These are phyloP conservation scores for Sugiyamaella valdiviana DNA, from an alignment of 805 yeast genomes.

Conservation along the genomic window DNA sequence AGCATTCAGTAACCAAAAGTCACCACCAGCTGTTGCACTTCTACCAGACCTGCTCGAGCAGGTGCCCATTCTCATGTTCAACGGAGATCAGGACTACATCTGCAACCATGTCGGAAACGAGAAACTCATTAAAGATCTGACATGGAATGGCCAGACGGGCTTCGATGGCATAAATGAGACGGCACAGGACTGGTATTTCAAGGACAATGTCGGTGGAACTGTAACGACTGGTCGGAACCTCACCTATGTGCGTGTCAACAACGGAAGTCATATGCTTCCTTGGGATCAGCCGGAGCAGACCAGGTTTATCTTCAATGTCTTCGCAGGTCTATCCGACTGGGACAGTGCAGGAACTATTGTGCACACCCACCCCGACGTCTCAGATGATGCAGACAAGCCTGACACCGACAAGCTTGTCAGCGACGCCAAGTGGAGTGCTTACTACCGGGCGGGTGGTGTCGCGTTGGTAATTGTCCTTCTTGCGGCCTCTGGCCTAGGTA, in stretches of 20 bases:
- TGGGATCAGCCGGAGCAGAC: conserved; percentile 66
- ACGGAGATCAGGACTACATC: conserved; percentile 83
- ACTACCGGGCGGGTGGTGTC: conserved; percentile 33
- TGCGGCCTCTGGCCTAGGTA: conserved; percentile 17
- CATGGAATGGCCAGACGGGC: conserved; percentile 52
- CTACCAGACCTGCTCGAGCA: conserved; percentile 59
- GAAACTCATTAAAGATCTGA: conserved; percentile 51
- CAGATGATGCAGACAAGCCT: conserved; percentile 4
- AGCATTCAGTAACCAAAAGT: conserved; percentile 44
- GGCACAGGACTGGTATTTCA: conserved; percentile 41
- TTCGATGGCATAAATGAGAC: conserved; percentile 26
- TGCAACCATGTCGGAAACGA: conserved; percentile 80
- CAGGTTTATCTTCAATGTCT: conserved; percentile 58
- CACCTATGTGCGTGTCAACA: conserved; percentile 64
- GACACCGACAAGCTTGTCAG: conserved; percentile 21
- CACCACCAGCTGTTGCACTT: conserved; percentile 56
- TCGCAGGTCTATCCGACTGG: conserved; percentile 26
- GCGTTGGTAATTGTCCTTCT: conserved; percentile 33
- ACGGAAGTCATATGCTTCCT: conserved; percentile 93
- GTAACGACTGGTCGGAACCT: conserved; percentile 59
- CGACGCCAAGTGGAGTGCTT: conserved; percentile 33
- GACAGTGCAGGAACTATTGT: conserved; percentile 7
- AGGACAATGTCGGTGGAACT: conserved; percentile 38
- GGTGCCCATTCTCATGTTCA: conserved; percentile 63
- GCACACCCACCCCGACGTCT: conserved; percentile 4